Base-by-base conservation (phyloP, 345 rosid species). In the Eutrema yunnanense region DNA sequence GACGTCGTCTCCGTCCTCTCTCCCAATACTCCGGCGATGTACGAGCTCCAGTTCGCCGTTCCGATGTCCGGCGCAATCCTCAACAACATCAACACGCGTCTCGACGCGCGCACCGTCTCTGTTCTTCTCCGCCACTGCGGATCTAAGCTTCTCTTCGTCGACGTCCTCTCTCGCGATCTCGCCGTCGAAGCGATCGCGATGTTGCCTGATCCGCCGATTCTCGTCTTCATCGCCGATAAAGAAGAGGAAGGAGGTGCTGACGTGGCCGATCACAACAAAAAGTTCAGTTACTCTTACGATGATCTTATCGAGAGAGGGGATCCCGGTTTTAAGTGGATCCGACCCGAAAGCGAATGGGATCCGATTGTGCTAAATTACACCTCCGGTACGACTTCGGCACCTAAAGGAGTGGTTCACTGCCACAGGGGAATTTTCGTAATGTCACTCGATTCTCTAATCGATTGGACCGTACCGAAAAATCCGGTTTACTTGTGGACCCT, bases 11-110 rank as follows among this genome's bases (percentile, higher is more conserved):
- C 98, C 61, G 90, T 90, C 51, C 34, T 92, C 44, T 84, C 92
- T 60, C 91, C 87, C 46, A 92, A 86, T 52, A 73, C 80, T 43
- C 89, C 96, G 16, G 86, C 88, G 71, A 90, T 88, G 92, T 88
- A 92, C 73, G 98, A 92, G 92, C 91, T 88, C 49, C 98, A 90
- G 13, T 88, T 92, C 56, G 92, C 95, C 13, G 87, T 90, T 6
- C 96, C 96, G 41, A 83, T 90, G 88, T 7, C 88, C 41, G 96
- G 96, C 8, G 96, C 96, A 11, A 46, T 92, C 65, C 90, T 90
- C 69, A 90, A 90, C 84, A 78, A 64, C 81, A 65, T 92, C 87
- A 92, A 92, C 81, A 84, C 85, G n/a, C 96, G 98, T 27, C 92
- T 92, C 6, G 98, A 92, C 58, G 78, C 90, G 3, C 87, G 91